Percentiles rank a stretch among this genome's conserved stretches.
Evolutionary conservation across 1,284 basidiomycete genomes (phyloP).

Genomic region (Fomitopsis pinicola): DNA sequence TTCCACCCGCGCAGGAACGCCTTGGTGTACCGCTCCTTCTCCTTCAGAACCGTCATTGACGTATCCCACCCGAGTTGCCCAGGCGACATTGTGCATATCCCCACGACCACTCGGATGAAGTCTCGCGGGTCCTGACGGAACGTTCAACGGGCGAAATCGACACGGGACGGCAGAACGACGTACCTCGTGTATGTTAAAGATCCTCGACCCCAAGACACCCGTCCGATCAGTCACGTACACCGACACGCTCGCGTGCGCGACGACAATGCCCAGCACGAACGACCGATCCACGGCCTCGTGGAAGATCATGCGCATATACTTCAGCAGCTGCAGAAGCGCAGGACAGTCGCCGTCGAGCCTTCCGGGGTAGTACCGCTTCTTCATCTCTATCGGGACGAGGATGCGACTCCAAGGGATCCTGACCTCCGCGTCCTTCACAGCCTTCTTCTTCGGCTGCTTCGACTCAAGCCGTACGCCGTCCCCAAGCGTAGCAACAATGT

Average conservation of each 20-base stretch:
- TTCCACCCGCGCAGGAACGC: neutral
- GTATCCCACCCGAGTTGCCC: constrained; percentile 3
- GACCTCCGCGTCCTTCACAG: neutral
- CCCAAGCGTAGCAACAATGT: neutral
- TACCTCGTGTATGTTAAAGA: neutral
- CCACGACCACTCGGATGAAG: neutral
- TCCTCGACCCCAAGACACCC: neutral
- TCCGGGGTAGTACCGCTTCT: neutral
- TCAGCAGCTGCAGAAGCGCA: neutral
- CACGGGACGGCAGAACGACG: neutral
- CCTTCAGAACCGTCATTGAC: constrained; percentile 2
- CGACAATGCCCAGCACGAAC: constrained; percentile 2
- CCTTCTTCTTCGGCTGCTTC: neutral
- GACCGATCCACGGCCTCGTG: neutral
- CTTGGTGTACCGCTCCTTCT: neutral
- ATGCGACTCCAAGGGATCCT: neutral
- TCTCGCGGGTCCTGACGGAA: neutral
- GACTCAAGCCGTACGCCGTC: too few relatives aligned
- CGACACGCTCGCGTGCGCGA: neutral
- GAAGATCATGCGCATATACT: neutral
- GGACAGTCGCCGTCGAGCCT: neutral
- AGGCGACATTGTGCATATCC: neutral
- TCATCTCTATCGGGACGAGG: neutral
- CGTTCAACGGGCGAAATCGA: neutral
- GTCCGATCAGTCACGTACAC: constrained; percentile 4